These are phyloP conservation scores for Pyrus communis DNA, from an alignment of 306 rosid genomes.

Conservation along the genomic window DNA sequence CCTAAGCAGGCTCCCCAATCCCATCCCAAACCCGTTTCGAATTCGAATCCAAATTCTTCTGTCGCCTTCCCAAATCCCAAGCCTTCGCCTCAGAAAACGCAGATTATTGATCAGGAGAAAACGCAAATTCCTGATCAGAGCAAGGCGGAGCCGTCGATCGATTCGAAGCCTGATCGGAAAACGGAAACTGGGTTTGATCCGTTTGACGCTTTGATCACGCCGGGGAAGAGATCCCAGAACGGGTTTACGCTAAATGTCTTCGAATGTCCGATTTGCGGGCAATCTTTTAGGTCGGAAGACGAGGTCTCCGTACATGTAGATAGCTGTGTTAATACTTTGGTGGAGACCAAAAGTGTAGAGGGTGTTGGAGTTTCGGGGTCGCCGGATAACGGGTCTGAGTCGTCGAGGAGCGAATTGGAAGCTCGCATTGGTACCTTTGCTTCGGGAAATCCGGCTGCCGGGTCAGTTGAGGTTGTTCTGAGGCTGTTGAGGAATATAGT, in stretches of 20 bases:
- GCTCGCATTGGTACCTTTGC: conserved; percentile 41
- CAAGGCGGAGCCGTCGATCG: conserved; percentile 5
- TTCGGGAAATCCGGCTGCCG: conserved; percentile 56
- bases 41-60: conserved; percentile 8
- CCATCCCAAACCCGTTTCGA: conserved; percentile 36
- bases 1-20: conserved; percentile 25
- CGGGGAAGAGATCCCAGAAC: conserved; percentile 59
- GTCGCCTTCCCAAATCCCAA: conserved; percentile 11
- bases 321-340: conserved; percentile 31
- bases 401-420: conserved; percentile 43
- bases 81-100: conserved; percentile 27
- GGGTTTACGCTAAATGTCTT: conserved; percentile 50
- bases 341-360: conserved; percentile 2
- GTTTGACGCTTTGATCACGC: conserved; percentile 69
- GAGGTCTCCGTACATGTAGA: conserved; percentile 78
- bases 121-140: background rate
- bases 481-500: conserved; percentile 63
- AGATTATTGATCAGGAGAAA: conserved; percentile 20
- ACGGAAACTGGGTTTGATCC: conserved; percentile 60
- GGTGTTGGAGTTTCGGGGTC: conserved; percentile 15
- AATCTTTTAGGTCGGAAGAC: conserved; percentile 59
- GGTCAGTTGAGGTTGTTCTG: conserved; percentile 64
- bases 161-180: conserved; percentile 26
- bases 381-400: conserved; percentile 11
- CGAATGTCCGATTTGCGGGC: conserved; percentile 81